A percentile compares a stretch with the other conserved stretches of the same genome.
Conservation (phyloP, 306 rosid species). For the Cucumis cinereus region DNA sequence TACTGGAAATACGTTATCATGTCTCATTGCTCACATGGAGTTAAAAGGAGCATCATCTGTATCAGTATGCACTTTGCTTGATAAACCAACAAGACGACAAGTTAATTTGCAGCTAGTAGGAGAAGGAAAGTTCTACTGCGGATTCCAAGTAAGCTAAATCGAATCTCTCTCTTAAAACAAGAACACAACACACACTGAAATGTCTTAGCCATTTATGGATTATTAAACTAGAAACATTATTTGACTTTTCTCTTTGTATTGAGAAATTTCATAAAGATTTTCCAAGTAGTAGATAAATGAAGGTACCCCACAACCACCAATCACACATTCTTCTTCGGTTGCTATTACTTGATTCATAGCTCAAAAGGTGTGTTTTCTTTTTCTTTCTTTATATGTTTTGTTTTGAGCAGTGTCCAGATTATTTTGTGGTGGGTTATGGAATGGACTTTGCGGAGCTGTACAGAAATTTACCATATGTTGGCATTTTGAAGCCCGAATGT, state of each 20-base stretch:
- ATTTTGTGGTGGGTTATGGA: constrained; percentile 87
- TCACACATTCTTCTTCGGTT: not conserved
- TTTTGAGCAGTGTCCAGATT: constrained; percentile 67
- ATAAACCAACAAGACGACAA: constrained; percentile 64
- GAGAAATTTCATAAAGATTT: not conserved
- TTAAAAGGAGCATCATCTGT: constrained; percentile 70
- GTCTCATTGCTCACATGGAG: constrained; percentile 41
- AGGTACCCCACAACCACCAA: not conserved
- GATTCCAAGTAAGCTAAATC: constrained; percentile 48
- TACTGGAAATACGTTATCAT: constrained; percentile 53
- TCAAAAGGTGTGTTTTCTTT: no score
- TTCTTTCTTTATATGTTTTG: not conserved
- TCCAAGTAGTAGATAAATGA: not conserved
- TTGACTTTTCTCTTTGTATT: not conserved
- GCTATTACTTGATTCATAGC: not conserved
- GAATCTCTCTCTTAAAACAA: no score
- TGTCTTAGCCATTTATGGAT: not conserved
- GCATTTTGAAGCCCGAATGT: constrained; percentile 70
- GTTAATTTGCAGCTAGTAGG: constrained; percentile 42
- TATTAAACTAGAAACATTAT: not conserved
- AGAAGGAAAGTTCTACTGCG: constrained; percentile 56
- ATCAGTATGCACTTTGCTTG: constrained; percentile 75
- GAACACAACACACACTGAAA: not conserved
- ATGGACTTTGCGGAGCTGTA: constrained; percentile 72
- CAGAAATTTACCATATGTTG: constrained; percentile 79